phyloP scores from a whole-genome alignment of 495 filamentous ascomycete species.

The Podospora anserina region DNA sequence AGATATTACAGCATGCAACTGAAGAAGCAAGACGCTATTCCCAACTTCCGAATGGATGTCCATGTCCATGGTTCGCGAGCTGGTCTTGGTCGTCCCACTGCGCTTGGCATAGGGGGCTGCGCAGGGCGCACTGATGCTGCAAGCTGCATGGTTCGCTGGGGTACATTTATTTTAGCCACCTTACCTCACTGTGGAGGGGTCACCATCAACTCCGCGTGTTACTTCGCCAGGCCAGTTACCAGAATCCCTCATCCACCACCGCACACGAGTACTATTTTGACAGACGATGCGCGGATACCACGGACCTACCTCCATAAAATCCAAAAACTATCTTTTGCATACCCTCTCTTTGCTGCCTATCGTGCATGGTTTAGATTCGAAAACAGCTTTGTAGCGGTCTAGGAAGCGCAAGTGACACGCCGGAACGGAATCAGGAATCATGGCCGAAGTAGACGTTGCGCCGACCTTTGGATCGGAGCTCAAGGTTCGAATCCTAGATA shows the following conservation, averaged over 20 bases:
- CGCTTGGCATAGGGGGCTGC: conserved; percentile 7
- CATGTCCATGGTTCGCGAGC: not conserved
- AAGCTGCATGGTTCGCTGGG: not conserved
- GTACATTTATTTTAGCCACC: conserved; percentile 13
- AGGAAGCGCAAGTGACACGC: conserved; percentile 14
- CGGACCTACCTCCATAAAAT: conserved; percentile 2
- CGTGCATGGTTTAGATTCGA: conserved; percentile 29
- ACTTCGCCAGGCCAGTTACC: conserved; percentile 9
- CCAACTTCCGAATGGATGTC: not conserved
- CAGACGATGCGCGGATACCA: conserved; percentile 1
- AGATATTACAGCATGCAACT: not conserved
- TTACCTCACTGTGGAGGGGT: conserved; percentile 14
- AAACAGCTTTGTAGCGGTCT: not conserved
- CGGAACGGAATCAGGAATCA: conserved; percentile 31
- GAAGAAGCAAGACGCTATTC: not conserved
- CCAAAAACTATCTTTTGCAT: conserved; percentile 13
- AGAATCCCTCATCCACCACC: conserved; percentile 8
- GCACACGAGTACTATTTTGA: not conserved
- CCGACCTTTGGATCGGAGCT: conserved; percentile 86
- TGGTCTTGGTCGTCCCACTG: not conserved
- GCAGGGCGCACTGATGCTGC: conserved; percentile 8
- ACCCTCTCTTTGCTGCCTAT: conserved; percentile 4
- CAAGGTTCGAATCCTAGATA: conserved; percentile 58
- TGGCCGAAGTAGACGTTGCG: conserved; percentile 71
- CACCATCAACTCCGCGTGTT: conserved; percentile 2